These are phyloP conservation scores for Buddleja alternifolia DNA, from an alignment of 257 asterid species.

Conservation along the genomic window DNA sequence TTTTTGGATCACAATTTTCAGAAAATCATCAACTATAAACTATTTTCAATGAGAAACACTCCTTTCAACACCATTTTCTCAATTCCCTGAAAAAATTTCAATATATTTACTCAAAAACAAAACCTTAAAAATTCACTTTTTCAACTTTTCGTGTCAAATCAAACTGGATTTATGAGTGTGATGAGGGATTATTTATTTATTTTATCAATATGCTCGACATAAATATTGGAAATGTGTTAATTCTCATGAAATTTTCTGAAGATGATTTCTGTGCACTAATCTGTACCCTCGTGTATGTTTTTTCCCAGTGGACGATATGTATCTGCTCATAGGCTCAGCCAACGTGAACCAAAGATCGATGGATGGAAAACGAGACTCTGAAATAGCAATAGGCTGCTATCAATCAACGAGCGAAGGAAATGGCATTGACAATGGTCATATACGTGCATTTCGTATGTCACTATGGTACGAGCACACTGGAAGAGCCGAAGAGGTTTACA, in stretches of 20 bases:
- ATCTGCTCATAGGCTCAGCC: constrained; percentile 82
- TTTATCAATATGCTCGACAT: neutral
- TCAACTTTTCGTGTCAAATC: no score
- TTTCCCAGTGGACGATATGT: constrained; percentile 76
- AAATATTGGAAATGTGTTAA: neutral
- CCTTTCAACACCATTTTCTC: no score
- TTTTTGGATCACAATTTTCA: no score
- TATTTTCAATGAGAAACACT: no score
- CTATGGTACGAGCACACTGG: constrained; percentile 88
- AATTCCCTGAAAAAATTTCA: no score
- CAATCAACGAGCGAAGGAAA: constrained; percentile 48
- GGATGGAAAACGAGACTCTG: constrained; percentile 92
- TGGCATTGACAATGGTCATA: constrained; percentile 36
- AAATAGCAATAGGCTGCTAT: constrained; percentile 85
- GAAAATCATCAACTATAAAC: no score
- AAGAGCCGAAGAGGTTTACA: constrained; percentile 46
- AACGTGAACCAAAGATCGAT: constrained; percentile 89
- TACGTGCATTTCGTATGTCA: constrained; percentile 74
- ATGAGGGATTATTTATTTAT: no score
- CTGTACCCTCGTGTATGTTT: neutral
- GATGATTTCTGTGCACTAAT: constrained; percentile 18
- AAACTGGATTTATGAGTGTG: no score
- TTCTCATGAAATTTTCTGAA: neutral
- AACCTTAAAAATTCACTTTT: no score
- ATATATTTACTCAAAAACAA: no score